A percentile compares a stretch with the other conserved stretches of the same genome.
phyloP scores from a whole-genome alignment of 176 grass and related monocot genomes.

The Triticum turgidum region DNA sequence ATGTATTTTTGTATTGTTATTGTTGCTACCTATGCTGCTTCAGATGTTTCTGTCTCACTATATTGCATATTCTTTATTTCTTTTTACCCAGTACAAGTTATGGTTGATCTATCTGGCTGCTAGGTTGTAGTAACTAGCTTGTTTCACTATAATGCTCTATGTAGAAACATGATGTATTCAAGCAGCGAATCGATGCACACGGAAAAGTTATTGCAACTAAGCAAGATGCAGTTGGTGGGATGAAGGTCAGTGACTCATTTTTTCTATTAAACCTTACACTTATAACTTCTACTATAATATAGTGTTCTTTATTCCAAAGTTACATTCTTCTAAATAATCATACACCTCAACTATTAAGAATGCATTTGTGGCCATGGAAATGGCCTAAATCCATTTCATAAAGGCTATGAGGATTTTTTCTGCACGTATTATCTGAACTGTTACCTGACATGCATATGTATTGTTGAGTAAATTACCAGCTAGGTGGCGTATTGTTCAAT shows the following conservation, averaged over 20 bases:
- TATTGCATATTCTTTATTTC: background rate
- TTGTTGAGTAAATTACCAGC: background rate
- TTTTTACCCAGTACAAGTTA: background rate
- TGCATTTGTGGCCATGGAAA: constrained; percentile 13
- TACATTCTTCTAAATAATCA: background rate
- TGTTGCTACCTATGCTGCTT: constrained; percentile 15
- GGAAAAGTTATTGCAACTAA: constrained; percentile 78
- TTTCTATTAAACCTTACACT: background rate
- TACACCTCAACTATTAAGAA: background rate
- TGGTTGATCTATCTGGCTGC: background rate
- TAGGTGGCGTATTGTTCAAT: constrained; percentile 15
- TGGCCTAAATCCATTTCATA: constrained; percentile 12
- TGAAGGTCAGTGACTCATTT: constrained; percentile 61
- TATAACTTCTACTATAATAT: background rate
- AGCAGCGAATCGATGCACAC: constrained; percentile 82
- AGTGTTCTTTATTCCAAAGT: background rate
- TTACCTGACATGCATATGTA: background rate
- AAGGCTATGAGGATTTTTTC: constrained; percentile 3
- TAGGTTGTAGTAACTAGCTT: constrained; percentile 5
- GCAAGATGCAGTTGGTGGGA: constrained; percentile 88
- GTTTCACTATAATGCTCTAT: constrained; percentile 28
- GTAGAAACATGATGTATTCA: constrained; percentile 94
- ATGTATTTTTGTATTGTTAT: constrained; percentile 31
- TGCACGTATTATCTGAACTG: constrained; percentile 5
- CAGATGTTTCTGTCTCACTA: constrained; percentile 9